Evolutionary conservation across 108 stramenopile species (phyloP).

Genomic region (Asterionellopsis glacialis): DNA sequence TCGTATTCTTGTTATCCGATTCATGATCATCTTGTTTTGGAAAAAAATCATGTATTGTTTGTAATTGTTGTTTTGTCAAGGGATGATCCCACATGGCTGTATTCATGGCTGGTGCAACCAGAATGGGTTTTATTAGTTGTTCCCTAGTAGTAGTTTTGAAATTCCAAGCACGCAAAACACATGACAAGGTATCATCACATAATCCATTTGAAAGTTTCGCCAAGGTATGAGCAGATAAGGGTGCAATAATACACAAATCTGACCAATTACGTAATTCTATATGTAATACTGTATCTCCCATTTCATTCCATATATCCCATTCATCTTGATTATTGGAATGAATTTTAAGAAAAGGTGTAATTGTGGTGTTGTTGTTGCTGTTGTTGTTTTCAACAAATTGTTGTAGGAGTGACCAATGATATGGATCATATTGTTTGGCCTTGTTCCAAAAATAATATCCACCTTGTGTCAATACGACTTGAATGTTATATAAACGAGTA

Average conservation of each 20-base stretch:
- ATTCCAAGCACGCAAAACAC: constrained; percentile 88
- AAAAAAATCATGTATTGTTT: constrained; percentile 50
- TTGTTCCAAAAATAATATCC: constrained; percentile 73
- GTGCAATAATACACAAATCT: constrained; percentile 75
- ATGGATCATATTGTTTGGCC: constrained; percentile 48
- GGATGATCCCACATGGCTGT: constrained; percentile 93
- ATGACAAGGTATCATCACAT: constrained; percentile 85
- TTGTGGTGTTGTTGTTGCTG: not conserved
- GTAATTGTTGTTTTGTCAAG: constrained; percentile 59
- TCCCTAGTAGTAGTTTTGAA: constrained; percentile 33
- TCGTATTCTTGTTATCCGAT: constrained; percentile 1
- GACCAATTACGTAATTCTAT: constrained; percentile 91
- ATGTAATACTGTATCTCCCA: constrained; percentile 86
- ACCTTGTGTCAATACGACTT: constrained; percentile 60
- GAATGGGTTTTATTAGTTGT: constrained; percentile 63
- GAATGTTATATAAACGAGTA: constrained; percentile 33
- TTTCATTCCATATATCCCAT: constrained; percentile 68
- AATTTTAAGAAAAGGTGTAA: not conserved
- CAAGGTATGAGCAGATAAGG: constrained; percentile 80
- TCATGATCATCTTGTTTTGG: not conserved
- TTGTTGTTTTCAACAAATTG: not conserved
- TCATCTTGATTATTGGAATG: constrained; percentile 62
- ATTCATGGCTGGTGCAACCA: constrained; percentile 93
- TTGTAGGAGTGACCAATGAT: constrained; percentile 48
- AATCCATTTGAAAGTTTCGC: constrained; percentile 81